These are phyloP conservation scores for Trypanosoma avium DNA, from an alignment of 208 protist species.

Conservation along the genomic window DNA sequence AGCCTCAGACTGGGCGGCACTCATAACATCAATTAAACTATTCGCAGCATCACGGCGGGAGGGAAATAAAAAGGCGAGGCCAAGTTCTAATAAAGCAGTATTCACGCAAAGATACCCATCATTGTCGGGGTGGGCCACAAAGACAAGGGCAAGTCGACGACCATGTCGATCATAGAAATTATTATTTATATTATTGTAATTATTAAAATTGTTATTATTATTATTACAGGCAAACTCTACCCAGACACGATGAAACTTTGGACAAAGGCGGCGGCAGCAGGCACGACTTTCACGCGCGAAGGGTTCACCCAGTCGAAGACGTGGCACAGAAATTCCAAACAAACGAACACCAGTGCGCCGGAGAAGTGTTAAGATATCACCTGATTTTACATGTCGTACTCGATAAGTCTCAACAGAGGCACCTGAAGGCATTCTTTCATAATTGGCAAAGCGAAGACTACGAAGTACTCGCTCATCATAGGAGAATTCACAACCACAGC, in stretches of 20 bases:
- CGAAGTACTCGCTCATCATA: not conserved
- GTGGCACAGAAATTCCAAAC: slow-evolving; percentile 54
- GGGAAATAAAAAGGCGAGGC: slow-evolving; percentile 30
- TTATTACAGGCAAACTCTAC: too few relatives aligned
- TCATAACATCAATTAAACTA: slow-evolving; percentile 25
- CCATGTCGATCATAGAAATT: slow-evolving; percentile 40
- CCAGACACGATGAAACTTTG: too few relatives aligned
- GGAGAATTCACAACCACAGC: too few relatives aligned
- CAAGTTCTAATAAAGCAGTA: slow-evolving; percentile 43
- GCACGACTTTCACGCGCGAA: slow-evolving; percentile 49
- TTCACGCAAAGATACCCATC: slow-evolving; percentile 52
- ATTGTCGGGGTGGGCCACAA: slow-evolving; percentile 26
- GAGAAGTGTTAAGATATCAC: slow-evolving; percentile 60
- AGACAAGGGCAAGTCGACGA: slow-evolving; percentile 48
- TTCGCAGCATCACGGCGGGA: not conserved
- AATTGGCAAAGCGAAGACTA: not conserved
- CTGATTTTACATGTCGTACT: slow-evolving; percentile 44
- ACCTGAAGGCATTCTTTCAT: not conserved
- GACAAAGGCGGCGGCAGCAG: slow-evolving; percentile 44
- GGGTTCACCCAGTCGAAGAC: slow-evolving; percentile 44
- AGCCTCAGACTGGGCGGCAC: slow-evolving; percentile 15
- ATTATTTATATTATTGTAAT: too few relatives aligned
- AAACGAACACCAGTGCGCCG: slow-evolving; percentile 46
- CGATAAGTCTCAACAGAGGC: not conserved
- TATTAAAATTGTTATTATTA: too few relatives aligned